These are phyloP conservation scores for Alternaria incomplexa DNA, from an alignment of 2,329 filamentous ascomycete species.

Conservation along the genomic window DNA sequence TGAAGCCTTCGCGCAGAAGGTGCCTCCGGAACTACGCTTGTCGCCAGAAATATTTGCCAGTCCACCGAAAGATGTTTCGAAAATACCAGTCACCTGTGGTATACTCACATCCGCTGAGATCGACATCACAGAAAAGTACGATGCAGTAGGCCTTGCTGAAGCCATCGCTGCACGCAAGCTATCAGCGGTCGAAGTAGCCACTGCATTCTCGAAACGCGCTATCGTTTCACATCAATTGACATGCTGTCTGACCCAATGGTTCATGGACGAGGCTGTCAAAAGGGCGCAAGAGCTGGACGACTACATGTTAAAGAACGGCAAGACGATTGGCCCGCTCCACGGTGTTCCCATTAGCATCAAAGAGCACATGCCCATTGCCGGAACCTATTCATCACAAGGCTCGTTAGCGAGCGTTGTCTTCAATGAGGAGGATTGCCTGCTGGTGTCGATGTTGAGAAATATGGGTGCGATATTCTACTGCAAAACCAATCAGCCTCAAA, in stretches of 20 bases:
- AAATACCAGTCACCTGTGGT: slow-evolving; percentile 43
- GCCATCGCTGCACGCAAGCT: slow-evolving; percentile 48
- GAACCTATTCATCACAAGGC: slow-evolving; percentile 64
- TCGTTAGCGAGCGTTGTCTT: slow-evolving; percentile 55
- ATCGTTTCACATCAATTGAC: slow-evolving; percentile 26
- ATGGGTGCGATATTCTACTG: slow-evolving; percentile 60
- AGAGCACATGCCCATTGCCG: slow-evolving; percentile 53
- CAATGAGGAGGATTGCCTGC: slow-evolving; percentile 59
- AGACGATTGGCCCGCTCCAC: slow-evolving; percentile 47
- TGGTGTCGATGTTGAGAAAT: slow-evolving; percentile 59
- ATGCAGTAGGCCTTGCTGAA: slow-evolving; percentile 51
- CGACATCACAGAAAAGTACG: slow-evolving; percentile 57
- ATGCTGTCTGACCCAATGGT: slow-evolving; percentile 28
- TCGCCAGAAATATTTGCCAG: slow-evolving; percentile 11
- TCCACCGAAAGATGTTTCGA: slow-evolving; percentile 26
- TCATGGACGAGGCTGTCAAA: slow-evolving; percentile 25
- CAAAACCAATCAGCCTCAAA: slow-evolving; percentile 60
- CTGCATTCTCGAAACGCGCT: slow-evolving; percentile 25
- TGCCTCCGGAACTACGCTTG: slow-evolving; percentile 18
- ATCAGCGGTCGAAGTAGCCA: slow-evolving; percentile 50
- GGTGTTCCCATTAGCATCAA: slow-evolving; percentile 63
- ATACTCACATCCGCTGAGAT: slow-evolving; percentile 56
- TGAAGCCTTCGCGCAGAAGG: slow-evolving; percentile 20
- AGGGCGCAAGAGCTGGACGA: slow-evolving; percentile 48
- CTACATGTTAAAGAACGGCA: slow-evolving; percentile 44